Evolutionary conservation across 495 filamentous ascomycete genomes (phyloP).

Genomic region (Hypoxylon fuscum): DNA sequence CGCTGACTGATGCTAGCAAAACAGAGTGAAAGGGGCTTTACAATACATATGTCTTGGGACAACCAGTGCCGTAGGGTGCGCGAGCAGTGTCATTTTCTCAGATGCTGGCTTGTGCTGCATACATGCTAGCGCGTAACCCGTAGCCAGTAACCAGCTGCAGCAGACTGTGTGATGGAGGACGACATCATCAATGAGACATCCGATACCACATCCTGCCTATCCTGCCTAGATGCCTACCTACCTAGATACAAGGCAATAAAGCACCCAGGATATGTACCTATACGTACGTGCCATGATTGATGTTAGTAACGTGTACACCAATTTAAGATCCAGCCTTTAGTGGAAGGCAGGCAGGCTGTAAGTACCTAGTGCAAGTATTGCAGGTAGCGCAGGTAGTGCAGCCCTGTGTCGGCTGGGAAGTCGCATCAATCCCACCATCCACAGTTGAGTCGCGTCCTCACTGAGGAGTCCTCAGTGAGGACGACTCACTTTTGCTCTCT

Average conservation of each 20-base stretch:
- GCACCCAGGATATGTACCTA: neutral
- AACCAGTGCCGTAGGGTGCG: constrained; percentile 6
- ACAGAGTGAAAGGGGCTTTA: no score
- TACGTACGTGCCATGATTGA: no score
- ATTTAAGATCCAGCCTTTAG: constrained; percentile 23
- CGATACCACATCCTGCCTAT: neutral
- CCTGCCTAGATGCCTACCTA: neutral
- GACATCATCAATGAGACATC: constrained; percentile 9
- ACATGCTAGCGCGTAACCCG: constrained; percentile 14
- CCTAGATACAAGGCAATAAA: neutral
- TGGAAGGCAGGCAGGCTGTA: constrained; percentile 16
- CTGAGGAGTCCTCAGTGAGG: no score
- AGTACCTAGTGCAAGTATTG: neutral
- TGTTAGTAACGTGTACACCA: constrained; percentile 15
- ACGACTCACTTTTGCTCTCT: no score
- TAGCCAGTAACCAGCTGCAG: no score
- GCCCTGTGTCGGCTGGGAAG: constrained; percentile 36
- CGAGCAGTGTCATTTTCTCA: constrained; percentile 27
- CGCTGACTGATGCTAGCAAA: no score
- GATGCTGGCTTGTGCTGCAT: constrained; percentile 19
- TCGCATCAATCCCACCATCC: constrained; percentile 32
- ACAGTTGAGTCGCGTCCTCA: constrained; percentile 2
- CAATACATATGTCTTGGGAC: constrained; percentile 13
- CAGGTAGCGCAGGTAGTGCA: constrained; percentile 15
- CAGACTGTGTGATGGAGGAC: neutral